These are phyloP conservation scores for Yamadazyma epiphylla DNA, from an alignment of 1,139 yeast species.

Conservation along the genomic window DNA sequence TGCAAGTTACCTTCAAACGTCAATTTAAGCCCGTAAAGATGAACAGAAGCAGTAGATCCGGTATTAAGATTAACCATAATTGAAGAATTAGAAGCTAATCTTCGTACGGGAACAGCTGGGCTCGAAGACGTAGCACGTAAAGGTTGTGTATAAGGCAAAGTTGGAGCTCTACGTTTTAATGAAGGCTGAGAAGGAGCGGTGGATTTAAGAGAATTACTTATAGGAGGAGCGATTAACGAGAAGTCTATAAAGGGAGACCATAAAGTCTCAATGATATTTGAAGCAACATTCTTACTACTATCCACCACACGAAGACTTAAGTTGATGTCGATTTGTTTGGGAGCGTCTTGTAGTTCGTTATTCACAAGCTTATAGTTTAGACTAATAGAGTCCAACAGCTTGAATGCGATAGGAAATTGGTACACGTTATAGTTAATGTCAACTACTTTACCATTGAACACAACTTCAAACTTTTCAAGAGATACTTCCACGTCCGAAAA, in stretches of 20 bases:
- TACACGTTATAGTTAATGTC: slow-evolving; percentile 21
- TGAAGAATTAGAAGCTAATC: slow-evolving; percentile 33
- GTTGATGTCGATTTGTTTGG: slow-evolving; percentile 26
- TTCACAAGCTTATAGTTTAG: slow-evolving; percentile 43
- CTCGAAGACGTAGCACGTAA: slow-evolving; percentile 1
- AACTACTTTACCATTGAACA: slow-evolving; percentile 32
- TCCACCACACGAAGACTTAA: slow-evolving; percentile 20
- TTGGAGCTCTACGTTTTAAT: slow-evolving; percentile 1
- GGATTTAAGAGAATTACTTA: slow-evolving; percentile 33
- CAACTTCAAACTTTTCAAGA: slow-evolving; percentile 20
- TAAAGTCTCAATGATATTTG: slow-evolving; percentile 41
- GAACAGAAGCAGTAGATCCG: slow-evolving; percentile 11
- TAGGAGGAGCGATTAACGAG: slow-evolving; percentile 44
- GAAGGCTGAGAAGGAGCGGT: slow-evolving; percentile 1
- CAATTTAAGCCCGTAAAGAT: slow-evolving; percentile 49
- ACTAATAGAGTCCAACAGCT: slow-evolving; percentile 29
- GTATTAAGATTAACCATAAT: slow-evolving; percentile 42
- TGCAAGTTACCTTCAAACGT: slow-evolving; percentile 63
- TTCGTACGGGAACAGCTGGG: not conserved
- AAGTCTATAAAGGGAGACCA: slow-evolving; percentile 66
- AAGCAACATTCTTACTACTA: slow-evolving; percentile 15
- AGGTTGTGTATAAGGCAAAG: not conserved
- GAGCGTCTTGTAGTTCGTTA: slow-evolving; percentile 22
- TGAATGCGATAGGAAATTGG: slow-evolving; percentile 29
- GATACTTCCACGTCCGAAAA: slow-evolving; percentile 7